Evolutionary conservation across 345 rosid species (phyloP), one percentile per base, ranked within the genome.

Genomic region (Erucastrum elatum): DNA sequence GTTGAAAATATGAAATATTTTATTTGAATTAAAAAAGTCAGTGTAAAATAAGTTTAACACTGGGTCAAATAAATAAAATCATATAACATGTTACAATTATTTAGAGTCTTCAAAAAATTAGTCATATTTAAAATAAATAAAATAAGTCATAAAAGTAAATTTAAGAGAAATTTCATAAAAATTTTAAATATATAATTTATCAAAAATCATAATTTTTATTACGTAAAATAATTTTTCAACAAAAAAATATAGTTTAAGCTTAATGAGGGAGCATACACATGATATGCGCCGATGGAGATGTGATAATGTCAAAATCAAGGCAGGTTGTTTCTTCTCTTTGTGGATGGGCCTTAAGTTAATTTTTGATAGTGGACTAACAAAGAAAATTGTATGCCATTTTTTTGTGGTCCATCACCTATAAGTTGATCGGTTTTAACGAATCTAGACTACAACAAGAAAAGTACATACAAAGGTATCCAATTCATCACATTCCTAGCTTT

Each of bases 261-360:
- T 49, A 30, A 21, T 56, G 31, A 71, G 11, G 4, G 60, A 46
- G 10, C 30, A 5, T 68, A 27, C 53, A 51, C 39, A 9, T 63
- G 30, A 16, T 15, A 72, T 72, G 59, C 60, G 68, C 44, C 76
- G 62, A 10, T 41, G 17, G 44, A 3, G 44, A 62, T 62, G 69
- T 30, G 61, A 31, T 3, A 46, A 62, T 73, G 76, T 73, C 76
- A 30, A 73, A 29, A 73, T 63, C 69, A 73, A 30, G 76, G 76
- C 69, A 44, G 21, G 61, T 31, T 73, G 76, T 73, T 27, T 6
- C 41, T 16, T 73, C 12, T 4, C 46, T 16, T 41, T 41, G 61
- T 4, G 16, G 16, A 44, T 62, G 44, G 76, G 76, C 60, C 44
- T 34, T 72, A 4, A 26, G 51, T 12, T 56, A 12, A 46, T 6